Evolutionary conservation across 106 monocot species (phyloP).

Genomic region (Chionographis japonica): DNA sequence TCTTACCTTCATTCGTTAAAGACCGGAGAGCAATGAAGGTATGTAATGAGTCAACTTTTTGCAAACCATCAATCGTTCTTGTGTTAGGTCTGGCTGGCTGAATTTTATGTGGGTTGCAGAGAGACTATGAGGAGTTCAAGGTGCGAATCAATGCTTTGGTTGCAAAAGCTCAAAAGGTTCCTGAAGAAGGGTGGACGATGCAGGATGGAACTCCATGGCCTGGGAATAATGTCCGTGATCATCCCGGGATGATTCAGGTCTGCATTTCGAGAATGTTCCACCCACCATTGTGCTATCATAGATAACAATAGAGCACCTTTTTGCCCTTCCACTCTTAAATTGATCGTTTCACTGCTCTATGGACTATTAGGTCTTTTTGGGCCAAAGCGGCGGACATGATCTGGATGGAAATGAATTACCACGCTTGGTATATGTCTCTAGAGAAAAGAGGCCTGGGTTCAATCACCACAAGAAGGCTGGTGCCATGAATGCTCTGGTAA

Average conservation of each 20-base stretch:
- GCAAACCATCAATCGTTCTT: background rate
- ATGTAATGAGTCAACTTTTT: background rate
- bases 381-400: slow-evolving; percentile 61
- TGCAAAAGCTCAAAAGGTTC: slow-evolving; percentile 83
- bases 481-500: slow-evolving; percentile 67
- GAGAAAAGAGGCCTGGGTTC: slow-evolving; percentile 60
- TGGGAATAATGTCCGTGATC: slow-evolving; percentile 86
- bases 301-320: background rate
- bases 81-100: background rate
- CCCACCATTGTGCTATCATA: no score
- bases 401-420: slow-evolving; percentile 58
- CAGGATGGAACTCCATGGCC: slow-evolving; percentile 96
- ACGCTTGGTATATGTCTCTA: slow-evolving; percentile 59
- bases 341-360: background rate
- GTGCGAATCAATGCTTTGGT: slow-evolving; percentile 86
- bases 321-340: background rate
- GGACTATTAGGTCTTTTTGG: slow-evolving; percentile 45
- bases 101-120: slow-evolving; percentile 31
- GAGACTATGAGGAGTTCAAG: slow-evolving; percentile 95
- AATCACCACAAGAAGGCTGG: slow-evolving; percentile 66
- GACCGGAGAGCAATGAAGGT: slow-evolving; percentile 68
- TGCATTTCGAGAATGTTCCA: background rate
- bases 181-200: slow-evolving; percentile 96
- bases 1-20: slow-evolving; percentile 51
- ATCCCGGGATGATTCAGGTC: slow-evolving; percentile 97